Evolutionary conservation across 345 rosid genomes (phyloP).

Genomic region (Pugionium dolabratum): DNA sequence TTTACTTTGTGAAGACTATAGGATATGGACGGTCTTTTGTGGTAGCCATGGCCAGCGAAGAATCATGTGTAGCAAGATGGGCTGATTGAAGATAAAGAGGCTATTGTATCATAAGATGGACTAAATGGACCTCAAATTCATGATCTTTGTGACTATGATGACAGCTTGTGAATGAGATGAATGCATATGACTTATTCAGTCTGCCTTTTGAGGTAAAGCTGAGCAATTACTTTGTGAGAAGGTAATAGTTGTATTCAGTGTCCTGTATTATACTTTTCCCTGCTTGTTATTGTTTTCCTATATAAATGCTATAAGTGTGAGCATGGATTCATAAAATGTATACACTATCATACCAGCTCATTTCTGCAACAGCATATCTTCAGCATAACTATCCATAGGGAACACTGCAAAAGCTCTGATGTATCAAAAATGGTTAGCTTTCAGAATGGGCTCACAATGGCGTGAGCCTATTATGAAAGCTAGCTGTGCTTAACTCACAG

Average conservation of each 20-base stretch:
- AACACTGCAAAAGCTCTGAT: slow-evolving; percentile 9
- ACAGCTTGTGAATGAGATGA: slow-evolving; percentile 60
- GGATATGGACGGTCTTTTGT: slow-evolving; percentile 58
- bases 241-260: slow-evolving; percentile 42
- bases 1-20: slow-evolving; percentile 48
- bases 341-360: slow-evolving; percentile 14
- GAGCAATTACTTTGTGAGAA: slow-evolving; percentile 56
- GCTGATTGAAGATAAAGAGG: slow-evolving; percentile 45
- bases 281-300: slow-evolving; percentile 17
- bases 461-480: slow-evolving; percentile 8
- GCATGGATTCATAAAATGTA: slow-evolving; percentile 1
- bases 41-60: slow-evolving; percentile 42
- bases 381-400: slow-evolving; percentile 1
- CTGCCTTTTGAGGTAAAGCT: slow-evolving; percentile 61
- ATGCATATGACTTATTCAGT: slow-evolving; percentile 50
- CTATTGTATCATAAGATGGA: slow-evolving; percentile 46
- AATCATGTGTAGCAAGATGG: slow-evolving; percentile 41
- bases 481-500: slow-evolving; percentile 8
- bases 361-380: slow-evolving; percentile 2
- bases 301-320: slow-evolving; percentile 5
- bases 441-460: slow-evolving; percentile 14
- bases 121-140: slow-evolving; percentile 23
- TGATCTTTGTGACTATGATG: slow-evolving; percentile 32
- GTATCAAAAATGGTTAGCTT: slow-evolving; percentile 7
- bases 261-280: slow-evolving; percentile 27